Evolutionary conservation across 495 filamentous ascomycete species (phyloP).

Genomic region (Penicillium herquei): DNA sequence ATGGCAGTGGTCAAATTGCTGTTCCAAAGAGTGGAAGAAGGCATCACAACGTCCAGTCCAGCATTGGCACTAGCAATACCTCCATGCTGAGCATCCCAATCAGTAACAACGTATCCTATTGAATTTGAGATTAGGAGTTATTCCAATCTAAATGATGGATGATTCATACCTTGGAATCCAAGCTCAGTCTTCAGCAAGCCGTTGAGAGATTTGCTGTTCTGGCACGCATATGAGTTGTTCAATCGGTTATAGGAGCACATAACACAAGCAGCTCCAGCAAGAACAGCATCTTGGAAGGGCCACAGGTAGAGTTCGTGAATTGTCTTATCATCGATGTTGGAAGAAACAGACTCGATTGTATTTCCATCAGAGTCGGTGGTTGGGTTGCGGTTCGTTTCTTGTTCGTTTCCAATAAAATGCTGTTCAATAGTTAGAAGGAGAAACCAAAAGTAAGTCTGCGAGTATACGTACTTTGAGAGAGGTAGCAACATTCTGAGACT

Average conservation of each 20-base stretch:
- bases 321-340: constrained; percentile 65
- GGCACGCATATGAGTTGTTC: constrained; percentile 65
- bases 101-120: constrained; percentile 44
- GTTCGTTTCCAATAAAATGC: constrained; percentile 66
- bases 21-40: constrained; percentile 34
- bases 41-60: constrained; percentile 61
- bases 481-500: constrained; percentile 67
- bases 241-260: constrained; percentile 61
- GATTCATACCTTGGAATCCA: constrained; percentile 41
- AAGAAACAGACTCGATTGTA: constrained; percentile 45
- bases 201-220: constrained; percentile 57
- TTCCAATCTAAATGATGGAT: neutral
- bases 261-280: constrained; percentile 48
- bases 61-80: constrained; percentile 51
- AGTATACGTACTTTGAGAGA: constrained; percentile 56
- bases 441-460: neutral
- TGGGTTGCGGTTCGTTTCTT: constrained; percentile 50
- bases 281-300: constrained; percentile 59
- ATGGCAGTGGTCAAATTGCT: constrained; percentile 41
- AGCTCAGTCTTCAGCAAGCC: constrained; percentile 59
- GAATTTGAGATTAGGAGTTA: neutral
- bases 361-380: constrained; percentile 9
- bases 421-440: neutral
- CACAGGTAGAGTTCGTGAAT: constrained; percentile 74
- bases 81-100: constrained; percentile 59